Percentiles rank a stretch among this genome's conserved stretches.
Conservation (phyloP, 345 rosid genomes). For the Schrenkiella parvula region DNA sequence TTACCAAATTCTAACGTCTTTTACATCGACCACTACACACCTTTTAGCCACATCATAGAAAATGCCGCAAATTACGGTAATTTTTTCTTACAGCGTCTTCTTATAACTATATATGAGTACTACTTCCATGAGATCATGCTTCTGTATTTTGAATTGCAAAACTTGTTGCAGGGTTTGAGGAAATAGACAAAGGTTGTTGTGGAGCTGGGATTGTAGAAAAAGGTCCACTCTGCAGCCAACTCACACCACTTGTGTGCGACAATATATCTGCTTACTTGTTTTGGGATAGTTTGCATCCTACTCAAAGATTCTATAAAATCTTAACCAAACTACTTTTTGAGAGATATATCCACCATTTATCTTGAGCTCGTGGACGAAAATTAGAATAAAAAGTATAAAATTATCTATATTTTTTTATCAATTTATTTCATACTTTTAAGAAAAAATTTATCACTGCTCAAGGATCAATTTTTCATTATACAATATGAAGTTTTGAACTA, state of each 20-base stretch:
- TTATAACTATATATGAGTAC: no score
- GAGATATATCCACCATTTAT: not conserved
- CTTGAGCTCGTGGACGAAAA: no score
- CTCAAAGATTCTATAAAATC: conserved; percentile 31
- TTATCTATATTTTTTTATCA: no score
- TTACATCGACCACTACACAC: conserved; percentile 44
- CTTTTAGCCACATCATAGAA: conserved; percentile 37
- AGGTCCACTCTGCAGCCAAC: not conserved
- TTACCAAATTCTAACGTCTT: conserved; percentile 36
- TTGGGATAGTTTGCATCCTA: conserved; percentile 38
- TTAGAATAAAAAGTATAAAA: no score
- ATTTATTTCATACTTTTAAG: no score
- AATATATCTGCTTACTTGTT: conserved; percentile 21
- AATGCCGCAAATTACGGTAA: conserved; percentile 50
- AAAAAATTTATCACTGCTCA: no score
- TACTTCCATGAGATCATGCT: no score
- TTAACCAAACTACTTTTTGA: conserved; percentile 3
- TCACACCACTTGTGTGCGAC: not conserved
- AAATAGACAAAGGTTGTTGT: conserved; percentile 23
- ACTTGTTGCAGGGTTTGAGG: conserved; percentile 20
- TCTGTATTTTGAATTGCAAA: no score
- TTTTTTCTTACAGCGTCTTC: no score
- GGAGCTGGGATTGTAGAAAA: conserved; percentile 28
- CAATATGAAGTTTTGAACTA: no score
- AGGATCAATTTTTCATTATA: no score